These are phyloP conservation scores for Wickerhamiella kurtzmanii DNA, from an alignment of 805 yeast species.

Conservation along the genomic window DNA sequence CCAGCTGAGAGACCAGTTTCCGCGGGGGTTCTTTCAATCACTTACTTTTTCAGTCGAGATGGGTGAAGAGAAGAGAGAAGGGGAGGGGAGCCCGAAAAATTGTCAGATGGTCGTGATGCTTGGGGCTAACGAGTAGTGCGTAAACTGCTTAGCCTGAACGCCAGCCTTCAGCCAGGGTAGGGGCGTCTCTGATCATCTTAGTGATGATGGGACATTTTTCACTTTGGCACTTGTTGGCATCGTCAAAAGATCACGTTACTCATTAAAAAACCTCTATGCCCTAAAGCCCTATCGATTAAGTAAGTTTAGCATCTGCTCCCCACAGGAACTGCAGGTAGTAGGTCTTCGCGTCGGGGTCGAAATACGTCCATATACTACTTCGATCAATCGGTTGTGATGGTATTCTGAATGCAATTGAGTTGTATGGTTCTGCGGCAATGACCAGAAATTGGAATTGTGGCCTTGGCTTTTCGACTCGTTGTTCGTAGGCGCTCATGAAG, in stretches of 20 bases:
- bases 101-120: neutral
- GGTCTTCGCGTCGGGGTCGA: slow-evolving; percentile 50
- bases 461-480: slow-evolving; percentile 35
- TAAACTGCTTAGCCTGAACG: neutral
- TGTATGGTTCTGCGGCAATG: slow-evolving; percentile 82
- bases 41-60: slow-evolving; percentile 18
- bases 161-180: too few relatives aligned
- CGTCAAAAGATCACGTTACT: neutral
- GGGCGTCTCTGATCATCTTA: too few relatives aligned
- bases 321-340: slow-evolving; percentile 55
- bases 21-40: slow-evolving; percentile 4
- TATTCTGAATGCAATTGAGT: slow-evolving; percentile 60
- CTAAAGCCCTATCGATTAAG: slow-evolving; percentile 2
- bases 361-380: slow-evolving; percentile 41
- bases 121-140: too few relatives aligned
- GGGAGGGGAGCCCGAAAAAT: slow-evolving; percentile 11
- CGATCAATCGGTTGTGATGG: slow-evolving; percentile 44
- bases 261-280: slow-evolving; percentile 3
- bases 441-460: slow-evolving; percentile 54
- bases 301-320: neutral
- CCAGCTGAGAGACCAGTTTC: slow-evolving; percentile 23
- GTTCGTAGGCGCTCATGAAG: slow-evolving; percentile 67
- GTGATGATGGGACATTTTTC: neutral
- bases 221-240: neutral
- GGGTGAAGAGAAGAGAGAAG: neutral